phyloP scores from a whole-genome alignment of 495 filamentous ascomycete genomes.

The Hyaloscypha hepaticicola region DNA sequence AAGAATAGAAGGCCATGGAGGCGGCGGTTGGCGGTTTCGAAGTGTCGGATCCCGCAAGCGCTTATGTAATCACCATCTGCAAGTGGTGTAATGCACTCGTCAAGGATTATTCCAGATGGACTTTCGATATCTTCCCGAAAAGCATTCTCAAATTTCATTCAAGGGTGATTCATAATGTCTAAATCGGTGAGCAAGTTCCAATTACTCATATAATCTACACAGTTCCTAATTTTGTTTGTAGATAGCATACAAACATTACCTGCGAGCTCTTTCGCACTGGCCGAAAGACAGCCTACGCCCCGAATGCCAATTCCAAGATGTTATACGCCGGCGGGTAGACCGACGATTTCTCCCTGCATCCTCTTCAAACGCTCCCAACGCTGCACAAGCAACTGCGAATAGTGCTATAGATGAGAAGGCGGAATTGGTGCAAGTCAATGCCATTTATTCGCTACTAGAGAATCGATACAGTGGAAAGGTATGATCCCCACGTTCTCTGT shows the following conservation, averaged over 20 bases:
- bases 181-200: slow-evolving; percentile 17
- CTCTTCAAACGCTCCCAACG: slow-evolving; percentile 29
- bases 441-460: slow-evolving; percentile 71
- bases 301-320: slow-evolving; percentile 68
- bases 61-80: not conserved
- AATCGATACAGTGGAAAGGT: slow-evolving; percentile 68
- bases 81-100: not conserved
- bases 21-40: not conserved
- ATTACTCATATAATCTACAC: not conserved
- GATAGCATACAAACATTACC: slow-evolving; percentile 53
- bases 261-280: slow-evolving; percentile 72
- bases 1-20: not conserved
- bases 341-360: slow-evolving; percentile 31
- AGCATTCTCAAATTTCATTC: not conserved
- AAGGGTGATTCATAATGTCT: slow-evolving; percentile 24
- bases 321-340: slow-evolving; percentile 62
- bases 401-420: slow-evolving; percentile 32
- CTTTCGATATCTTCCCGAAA: not conserved
- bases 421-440: slow-evolving; percentile 64
- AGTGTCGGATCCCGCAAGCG: not conserved
- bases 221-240: slow-evolving; percentile 20
- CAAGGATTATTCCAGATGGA: not conserved
- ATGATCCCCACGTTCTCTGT: not conserved
- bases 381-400: slow-evolving; percentile 35
- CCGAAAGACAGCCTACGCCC: slow-evolving; percentile 77